phyloP scores from a whole-genome alignment of 306 rosid species.

The Medicago truncatula region DNA sequence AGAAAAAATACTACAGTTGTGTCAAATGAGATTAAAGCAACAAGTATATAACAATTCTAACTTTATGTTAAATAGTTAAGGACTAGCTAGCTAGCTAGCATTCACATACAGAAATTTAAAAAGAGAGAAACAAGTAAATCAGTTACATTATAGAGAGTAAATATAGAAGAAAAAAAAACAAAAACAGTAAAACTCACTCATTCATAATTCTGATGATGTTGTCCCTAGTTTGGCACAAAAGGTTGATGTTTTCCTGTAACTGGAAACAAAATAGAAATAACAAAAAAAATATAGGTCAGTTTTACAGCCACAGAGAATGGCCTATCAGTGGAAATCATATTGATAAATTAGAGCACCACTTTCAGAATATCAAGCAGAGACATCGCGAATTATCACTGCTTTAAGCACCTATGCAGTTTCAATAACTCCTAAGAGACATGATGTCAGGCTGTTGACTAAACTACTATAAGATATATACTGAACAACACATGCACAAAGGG shows the following conservation, averaged over 20 bases:
- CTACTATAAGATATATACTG: neutral
- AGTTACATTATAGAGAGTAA: conserved; percentile 4
- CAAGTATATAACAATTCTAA: neutral
- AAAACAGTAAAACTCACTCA: conserved; percentile 64
- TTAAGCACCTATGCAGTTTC: conserved; percentile 4
- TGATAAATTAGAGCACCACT: neutral
- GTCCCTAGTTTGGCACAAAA: conserved; percentile 84
- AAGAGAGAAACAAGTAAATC: conserved; percentile 21
- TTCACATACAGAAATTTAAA: conserved; percentile 16
- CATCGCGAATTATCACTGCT: no score
- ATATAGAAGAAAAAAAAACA: conserved; percentile 24
- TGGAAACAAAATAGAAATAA: conserved; percentile 50
- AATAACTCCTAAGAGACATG: neutral
- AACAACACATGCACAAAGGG: conserved; percentile 17
- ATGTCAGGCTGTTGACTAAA: conserved; percentile 28
- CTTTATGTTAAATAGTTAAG: neutral
- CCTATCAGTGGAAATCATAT: conserved; percentile 21
- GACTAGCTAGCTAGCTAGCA: neutral
- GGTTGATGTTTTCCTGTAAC: conserved; percentile 83
- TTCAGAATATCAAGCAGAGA: conserved; percentile 20
- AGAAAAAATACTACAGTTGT: neutral
- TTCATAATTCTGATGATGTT: conserved; percentile 83
- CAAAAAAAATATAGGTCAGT: conserved; percentile 29
- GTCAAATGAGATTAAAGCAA: conserved; percentile 3
- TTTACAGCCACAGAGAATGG: conserved; percentile 29